These are phyloP conservation scores for Sugiyamaella boreocaroliniensis DNA, from an alignment of 805 yeast genomes.

Conservation along the genomic window DNA sequence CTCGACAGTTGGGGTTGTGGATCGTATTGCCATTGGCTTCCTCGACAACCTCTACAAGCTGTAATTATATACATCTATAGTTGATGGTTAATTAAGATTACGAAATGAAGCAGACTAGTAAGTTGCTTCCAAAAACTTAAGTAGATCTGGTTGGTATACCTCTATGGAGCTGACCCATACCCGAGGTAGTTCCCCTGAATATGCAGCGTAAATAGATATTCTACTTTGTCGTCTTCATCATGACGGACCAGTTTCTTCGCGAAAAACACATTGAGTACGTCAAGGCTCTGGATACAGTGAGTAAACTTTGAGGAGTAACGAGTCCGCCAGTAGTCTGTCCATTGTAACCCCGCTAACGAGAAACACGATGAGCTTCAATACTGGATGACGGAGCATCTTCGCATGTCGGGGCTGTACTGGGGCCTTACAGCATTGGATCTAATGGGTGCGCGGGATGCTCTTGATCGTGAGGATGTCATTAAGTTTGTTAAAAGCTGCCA, in stretches of 20 bases:
- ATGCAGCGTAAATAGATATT: background rate
- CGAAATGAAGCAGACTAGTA: too few species aligned
- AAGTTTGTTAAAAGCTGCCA: conserved; percentile 66
- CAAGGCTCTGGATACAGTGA: conserved; percentile 41
- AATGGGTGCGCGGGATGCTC: conserved; percentile 48
- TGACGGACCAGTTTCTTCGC: conserved; percentile 21
- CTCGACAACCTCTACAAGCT: conserved; percentile 70
- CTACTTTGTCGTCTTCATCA: background rate
- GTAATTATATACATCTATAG: conserved; percentile 4
- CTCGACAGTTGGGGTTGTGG: conserved; percentile 76
- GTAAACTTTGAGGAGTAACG: conserved; percentile 4
- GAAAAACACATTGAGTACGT: conserved; percentile 58
- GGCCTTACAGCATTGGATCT: conserved; percentile 72
- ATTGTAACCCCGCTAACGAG: conserved; percentile 11
- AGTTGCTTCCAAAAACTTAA: too few species aligned
- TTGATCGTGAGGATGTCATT: conserved; percentile 56
- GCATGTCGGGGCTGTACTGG: conserved; percentile 92
- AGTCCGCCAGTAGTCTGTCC: background rate
- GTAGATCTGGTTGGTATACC: background rate
- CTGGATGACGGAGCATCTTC: conserved; percentile 84
- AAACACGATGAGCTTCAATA: conserved; percentile 60
- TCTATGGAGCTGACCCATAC: background rate
- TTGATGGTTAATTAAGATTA: background rate
- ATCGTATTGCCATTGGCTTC: conserved; percentile 68
- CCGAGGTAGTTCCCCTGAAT: background rate